Percentiles rank a stretch among this genome's conserved stretches.
These are phyloP conservation scores for Henckelia pumila DNA, from an alignment of 257 asterid species.

Conservation along the genomic window DNA sequence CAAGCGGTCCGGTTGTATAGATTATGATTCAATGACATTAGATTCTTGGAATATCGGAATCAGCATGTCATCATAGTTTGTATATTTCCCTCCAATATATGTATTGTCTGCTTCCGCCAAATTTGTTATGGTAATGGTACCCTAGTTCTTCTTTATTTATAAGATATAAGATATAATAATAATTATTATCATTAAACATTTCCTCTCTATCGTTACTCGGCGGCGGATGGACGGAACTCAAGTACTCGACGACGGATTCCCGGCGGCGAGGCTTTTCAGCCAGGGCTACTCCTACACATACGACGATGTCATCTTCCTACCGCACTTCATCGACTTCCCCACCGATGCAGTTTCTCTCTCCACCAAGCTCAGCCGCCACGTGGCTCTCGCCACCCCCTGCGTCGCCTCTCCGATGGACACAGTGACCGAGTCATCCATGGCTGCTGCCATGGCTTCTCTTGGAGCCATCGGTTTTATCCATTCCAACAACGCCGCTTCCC, in stretches of 20 bases:
- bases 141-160: too few species aligned
- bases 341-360: slow-evolving; percentile 74
- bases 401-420: slow-evolving; percentile 97
- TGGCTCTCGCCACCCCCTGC: slow-evolving; percentile 71
- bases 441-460: slow-evolving; percentile 81
- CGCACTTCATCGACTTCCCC: slow-evolving; percentile 85
- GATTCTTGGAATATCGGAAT: too few species aligned
- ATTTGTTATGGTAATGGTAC: too few species aligned
- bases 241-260: slow-evolving; percentile 62
- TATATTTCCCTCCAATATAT: too few species aligned
- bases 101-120: too few species aligned
- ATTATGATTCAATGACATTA: too few species aligned
- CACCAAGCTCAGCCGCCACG: slow-evolving; percentile 62
- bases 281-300: slow-evolving; percentile 95
- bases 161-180: too few species aligned
- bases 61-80: too few species aligned
- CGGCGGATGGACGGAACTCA: slow-evolving; percentile 38
- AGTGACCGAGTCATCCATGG: slow-evolving; percentile 86
- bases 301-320: slow-evolving; percentile 91
- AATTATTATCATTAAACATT: too few species aligned
- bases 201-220: neutral
- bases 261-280: slow-evolving; percentile 56
- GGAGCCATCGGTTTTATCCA: slow-evolving; percentile 76
- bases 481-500: slow-evolving; percentile 51
- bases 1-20: too few species aligned